Percentiles rank a stretch among this genome's conserved stretches.
Conservation (phyloP, 805 yeast species). For the Ogataea angusta region DNA sequence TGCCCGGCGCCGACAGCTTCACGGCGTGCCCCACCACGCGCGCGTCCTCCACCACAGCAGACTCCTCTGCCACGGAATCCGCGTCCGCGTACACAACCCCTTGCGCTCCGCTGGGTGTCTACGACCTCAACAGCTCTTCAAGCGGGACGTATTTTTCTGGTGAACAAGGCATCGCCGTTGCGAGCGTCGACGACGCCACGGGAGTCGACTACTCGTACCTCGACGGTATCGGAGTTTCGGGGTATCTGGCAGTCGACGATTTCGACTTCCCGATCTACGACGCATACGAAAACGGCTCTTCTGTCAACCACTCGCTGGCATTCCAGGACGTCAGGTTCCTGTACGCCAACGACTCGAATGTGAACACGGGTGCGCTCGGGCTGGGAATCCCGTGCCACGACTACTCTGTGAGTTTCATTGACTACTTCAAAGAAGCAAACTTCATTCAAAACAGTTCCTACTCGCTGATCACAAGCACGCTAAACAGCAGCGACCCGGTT, state of each 20-base stretch:
- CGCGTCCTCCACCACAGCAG: neutral
- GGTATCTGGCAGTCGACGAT: constrained; percentile 26
- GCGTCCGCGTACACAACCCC: constrained; percentile 2
- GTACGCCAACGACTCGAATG: constrained; percentile 35
- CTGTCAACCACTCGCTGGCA: constrained; percentile 7
- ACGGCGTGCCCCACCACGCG: constrained; percentile 18
- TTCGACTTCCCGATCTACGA: constrained; percentile 15
- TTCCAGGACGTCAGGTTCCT: constrained; percentile 35
- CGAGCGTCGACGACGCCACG: constrained; percentile 13
- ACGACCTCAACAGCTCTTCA: constrained; percentile 22
- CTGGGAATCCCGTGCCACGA: constrained; percentile 34
- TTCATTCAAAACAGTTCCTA: constrained; percentile 39
- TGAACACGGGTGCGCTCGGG: constrained; percentile 44
- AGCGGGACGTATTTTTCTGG: constrained; percentile 15
- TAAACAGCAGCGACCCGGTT: constrained; percentile 28
- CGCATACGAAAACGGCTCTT: constrained; percentile 9
- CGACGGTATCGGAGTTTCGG: constrained; percentile 25
- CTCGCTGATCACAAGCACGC: constrained; percentile 39
- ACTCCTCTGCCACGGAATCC: neutral
- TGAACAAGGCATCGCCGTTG: neutral
- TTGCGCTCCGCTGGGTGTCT: constrained; percentile 29
- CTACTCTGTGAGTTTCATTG: constrained; percentile 32
- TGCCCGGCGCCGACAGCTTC: constrained; percentile 26
- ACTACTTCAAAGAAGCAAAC: constrained; percentile 29
- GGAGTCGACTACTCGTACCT: constrained; percentile 12